Evolutionary conservation across 192 early-diverging fungal species (phyloP).

Genomic region (Pilaira anomala): DNA sequence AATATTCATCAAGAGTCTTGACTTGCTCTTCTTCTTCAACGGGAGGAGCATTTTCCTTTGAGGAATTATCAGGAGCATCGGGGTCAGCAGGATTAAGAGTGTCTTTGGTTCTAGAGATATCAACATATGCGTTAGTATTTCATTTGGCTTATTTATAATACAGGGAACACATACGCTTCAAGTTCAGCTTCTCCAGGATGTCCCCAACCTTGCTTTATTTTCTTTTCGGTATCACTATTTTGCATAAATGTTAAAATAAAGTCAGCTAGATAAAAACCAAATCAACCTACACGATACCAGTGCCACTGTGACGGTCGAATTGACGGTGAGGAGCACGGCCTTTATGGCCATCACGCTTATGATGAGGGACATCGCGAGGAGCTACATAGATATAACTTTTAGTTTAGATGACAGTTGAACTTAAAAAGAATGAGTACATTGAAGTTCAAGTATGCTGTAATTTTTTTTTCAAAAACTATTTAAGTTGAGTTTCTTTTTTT

Average conservation of each 20-base stretch:
- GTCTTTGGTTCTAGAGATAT: constrained; percentile 13
- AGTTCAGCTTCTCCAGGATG: constrained; percentile 59
- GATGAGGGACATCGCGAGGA: constrained; percentile 43
- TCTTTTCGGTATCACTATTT: constrained; percentile 80
- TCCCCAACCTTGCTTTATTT: constrained; percentile 86
- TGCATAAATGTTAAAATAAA: too few relatives aligned
- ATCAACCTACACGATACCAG: constrained; percentile 52
- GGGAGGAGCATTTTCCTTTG: constrained; percentile 37
- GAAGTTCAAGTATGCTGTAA: background rate
- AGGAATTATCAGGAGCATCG: constrained; percentile 29
- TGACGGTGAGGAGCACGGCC: constrained; percentile 49
- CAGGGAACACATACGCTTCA: constrained; percentile 27
- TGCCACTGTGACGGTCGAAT: constrained; percentile 84
- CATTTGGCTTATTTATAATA: background rate
- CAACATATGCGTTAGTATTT: background rate
- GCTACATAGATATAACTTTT: constrained; percentile 41
- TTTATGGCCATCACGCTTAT: constrained; percentile 3
- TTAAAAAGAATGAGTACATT: background rate
- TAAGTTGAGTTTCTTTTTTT: background rate
- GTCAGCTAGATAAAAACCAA: background rate
- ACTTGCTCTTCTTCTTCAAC: constrained; percentile 75
- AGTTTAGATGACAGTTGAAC: background rate
- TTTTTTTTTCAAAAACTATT: background rate
- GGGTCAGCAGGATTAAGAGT: constrained; percentile 29
- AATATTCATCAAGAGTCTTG: constrained; percentile 88